A percentile compares a stretch with the other conserved stretches of the same genome.
phyloP scores from a whole-genome alignment of 2,329 filamentous ascomycete species.

The Clarireedia monteithiana region DNA sequence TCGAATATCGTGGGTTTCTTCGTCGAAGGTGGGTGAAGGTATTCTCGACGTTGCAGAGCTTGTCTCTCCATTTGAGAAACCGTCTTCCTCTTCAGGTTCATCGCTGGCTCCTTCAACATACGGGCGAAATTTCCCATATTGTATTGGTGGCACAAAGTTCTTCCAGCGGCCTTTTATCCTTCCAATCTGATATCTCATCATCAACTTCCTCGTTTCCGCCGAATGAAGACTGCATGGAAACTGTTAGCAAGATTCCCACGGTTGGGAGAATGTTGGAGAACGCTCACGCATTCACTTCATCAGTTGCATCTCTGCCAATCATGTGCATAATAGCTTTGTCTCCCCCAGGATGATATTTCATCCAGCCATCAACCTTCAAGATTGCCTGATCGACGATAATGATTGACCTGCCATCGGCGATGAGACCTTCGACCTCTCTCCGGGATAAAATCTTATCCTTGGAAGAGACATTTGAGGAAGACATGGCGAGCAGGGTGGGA shows the following conservation, averaged over 20 bases:
- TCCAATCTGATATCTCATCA: slow-evolving; percentile 77
- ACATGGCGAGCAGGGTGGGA: background rate
- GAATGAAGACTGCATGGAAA: slow-evolving; percentile 66
- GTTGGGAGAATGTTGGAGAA: background rate
- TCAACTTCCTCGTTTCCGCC: slow-evolving; percentile 61
- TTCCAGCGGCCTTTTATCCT: slow-evolving; percentile 72
- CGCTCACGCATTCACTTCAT: slow-evolving; percentile 82
- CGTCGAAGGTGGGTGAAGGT: slow-evolving; percentile 29
- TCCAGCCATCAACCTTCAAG: slow-evolving; percentile 81
- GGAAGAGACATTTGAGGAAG: slow-evolving; percentile 7
- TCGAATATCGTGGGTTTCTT: slow-evolving; percentile 15
- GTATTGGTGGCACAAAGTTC: slow-evolving; percentile 87
- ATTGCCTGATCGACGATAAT: slow-evolving; percentile 77
- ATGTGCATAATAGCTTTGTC: slow-evolving; percentile 88
- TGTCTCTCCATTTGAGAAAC: slow-evolving; percentile 16
- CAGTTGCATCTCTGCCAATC: slow-evolving; percentile 88
- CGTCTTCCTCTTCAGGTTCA: slow-evolving; percentile 30
- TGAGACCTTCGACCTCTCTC: slow-evolving; percentile 68
- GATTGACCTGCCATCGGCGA: slow-evolving; percentile 72
- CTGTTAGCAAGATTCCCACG: background rate
- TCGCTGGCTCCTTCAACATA: slow-evolving; percentile 33
- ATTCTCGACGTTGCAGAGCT: slow-evolving; percentile 25
- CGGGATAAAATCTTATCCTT: slow-evolving; percentile 41
- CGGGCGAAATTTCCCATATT: slow-evolving; percentile 70
- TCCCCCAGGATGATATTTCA: slow-evolving; percentile 85